Percentiles rank a stretch among this genome's conserved stretches.
Evolutionary conservation across 768 basidiomycete genomes (phyloP).

Genomic region (Phaeotremella skinneri): DNA sequence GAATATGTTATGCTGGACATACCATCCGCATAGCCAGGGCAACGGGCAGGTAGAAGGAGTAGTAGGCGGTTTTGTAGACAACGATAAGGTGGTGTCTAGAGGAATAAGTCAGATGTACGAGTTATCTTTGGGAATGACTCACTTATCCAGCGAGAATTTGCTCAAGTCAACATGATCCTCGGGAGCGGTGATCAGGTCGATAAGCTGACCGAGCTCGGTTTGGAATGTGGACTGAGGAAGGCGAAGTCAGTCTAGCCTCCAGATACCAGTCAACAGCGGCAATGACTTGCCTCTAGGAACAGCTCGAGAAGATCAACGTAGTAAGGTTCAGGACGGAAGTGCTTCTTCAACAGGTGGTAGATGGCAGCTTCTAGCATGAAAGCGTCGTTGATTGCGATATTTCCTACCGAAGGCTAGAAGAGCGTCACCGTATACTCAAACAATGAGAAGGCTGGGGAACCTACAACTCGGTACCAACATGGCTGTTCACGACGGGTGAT

Average conservation of each 20-base stretch:
- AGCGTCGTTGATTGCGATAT: constrained; percentile 90
- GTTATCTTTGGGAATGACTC: constrained; percentile 30
- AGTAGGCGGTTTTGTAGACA: constrained; percentile 94
- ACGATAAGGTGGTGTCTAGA: constrained; percentile 85
- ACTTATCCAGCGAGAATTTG: constrained; percentile 86
- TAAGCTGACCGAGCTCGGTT: constrained; percentile 93
- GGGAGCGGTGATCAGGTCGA: constrained; percentile 92
- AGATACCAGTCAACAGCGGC: background rate
- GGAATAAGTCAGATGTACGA: constrained; percentile 9
- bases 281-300: constrained; percentile 70
- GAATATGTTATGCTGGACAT: constrained; percentile 8
- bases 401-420: constrained; percentile 59
- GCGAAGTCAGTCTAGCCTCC: background rate
- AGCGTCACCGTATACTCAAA: background rate
- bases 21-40: constrained; percentile 83
- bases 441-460: constrained; percentile 27
- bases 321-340: constrained; percentile 75
- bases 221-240: constrained; percentile 64
- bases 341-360: constrained; percentile 79
- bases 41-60: constrained; percentile 98
- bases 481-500: constrained; percentile 92
- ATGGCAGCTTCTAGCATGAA: constrained; percentile 96
- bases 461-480: constrained; percentile 78
- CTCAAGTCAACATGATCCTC: constrained; percentile 81
- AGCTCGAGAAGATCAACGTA: constrained; percentile 88